phyloP scores from a whole-genome alignment of 768 basidiomycete genomes.

The Pleurotus sapidus region DNA sequence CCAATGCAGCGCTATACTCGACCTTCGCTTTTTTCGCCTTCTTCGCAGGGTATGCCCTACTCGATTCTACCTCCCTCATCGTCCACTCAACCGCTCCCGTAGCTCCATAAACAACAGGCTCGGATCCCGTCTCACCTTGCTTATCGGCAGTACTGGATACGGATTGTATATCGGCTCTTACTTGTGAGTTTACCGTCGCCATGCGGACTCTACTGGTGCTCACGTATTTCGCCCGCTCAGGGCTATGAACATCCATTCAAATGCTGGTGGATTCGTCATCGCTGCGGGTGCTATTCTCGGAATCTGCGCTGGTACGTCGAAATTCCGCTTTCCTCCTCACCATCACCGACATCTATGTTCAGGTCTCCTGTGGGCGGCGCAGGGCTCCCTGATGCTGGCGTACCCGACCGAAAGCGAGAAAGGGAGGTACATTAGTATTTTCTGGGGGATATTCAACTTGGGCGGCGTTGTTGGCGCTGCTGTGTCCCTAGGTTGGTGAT shows the following conservation, averaged over 20 bases:
- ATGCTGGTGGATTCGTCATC: conserved; percentile 62
- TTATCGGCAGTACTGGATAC: conserved; percentile 76
- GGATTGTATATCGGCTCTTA: conserved; percentile 71
- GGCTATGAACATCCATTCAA: conserved; percentile 64
- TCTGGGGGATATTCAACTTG: conserved; percentile 83
- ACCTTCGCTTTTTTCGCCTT: conserved; percentile 58
- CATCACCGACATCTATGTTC: conserved; percentile 69
- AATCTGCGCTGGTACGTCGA: conserved; percentile 51
- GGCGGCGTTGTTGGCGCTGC: conserved; percentile 78
- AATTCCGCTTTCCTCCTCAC: conserved; percentile 15
- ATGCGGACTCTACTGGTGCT: background rate
- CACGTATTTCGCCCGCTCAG: conserved; percentile 28
- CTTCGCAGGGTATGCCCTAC: conserved; percentile 55
- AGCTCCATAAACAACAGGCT: conserved; percentile 81
- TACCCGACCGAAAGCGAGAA: conserved; percentile 81
- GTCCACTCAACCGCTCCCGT: background rate
- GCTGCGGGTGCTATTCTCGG: conserved; percentile 72
- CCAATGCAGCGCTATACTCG: conserved; percentile 55
- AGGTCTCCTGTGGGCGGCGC: conserved; percentile 75
- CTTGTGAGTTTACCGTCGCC: conserved; percentile 41
- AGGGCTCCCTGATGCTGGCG: conserved; percentile 78
- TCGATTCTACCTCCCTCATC: background rate
- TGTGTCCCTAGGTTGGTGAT: conserved; percentile 67
- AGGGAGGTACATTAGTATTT: conserved; percentile 71
- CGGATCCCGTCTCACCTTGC: conserved; percentile 68